Conservation (phyloP, 257 asterid species). For the Solanum tacnaense region DNA sequence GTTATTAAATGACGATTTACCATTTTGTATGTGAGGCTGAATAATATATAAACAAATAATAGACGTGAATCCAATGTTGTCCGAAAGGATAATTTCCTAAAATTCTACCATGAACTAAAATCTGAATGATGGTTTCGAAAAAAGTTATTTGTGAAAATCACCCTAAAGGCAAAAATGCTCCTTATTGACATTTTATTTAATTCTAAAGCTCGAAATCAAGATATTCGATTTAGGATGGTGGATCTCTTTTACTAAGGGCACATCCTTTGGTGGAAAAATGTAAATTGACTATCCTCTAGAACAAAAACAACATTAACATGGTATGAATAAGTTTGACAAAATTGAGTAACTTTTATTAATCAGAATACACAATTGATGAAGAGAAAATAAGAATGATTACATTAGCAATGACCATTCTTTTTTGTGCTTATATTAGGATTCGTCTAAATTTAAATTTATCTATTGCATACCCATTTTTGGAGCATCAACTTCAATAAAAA, state of each 20-base stretch:
- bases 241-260: no score
- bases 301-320: no score
- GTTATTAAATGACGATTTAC: neutral
- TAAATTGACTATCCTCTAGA: no score
- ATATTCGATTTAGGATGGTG: no score
- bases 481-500: neutral
- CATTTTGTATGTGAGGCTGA: neutral
- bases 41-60: neutral
- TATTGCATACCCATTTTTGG: neutral
- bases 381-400: neutral
- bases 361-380: neutral
- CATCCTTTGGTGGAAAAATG: no score
- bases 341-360: neutral
- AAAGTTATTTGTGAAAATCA: no score
- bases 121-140: no score
- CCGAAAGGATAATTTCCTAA: accelerated
- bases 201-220: no score
- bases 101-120: no score
- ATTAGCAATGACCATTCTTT: neutral
- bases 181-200: no score
- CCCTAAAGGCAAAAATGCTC: no score
- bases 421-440: neutral
- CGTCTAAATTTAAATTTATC: accelerated
- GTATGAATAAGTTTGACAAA: neutral
- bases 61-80: neutral